Percentiles rank a stretch among this genome's conserved stretches.
Conservation (phyloP, 441 rosid genomes). For the Dalechampia spathulata region DNA sequence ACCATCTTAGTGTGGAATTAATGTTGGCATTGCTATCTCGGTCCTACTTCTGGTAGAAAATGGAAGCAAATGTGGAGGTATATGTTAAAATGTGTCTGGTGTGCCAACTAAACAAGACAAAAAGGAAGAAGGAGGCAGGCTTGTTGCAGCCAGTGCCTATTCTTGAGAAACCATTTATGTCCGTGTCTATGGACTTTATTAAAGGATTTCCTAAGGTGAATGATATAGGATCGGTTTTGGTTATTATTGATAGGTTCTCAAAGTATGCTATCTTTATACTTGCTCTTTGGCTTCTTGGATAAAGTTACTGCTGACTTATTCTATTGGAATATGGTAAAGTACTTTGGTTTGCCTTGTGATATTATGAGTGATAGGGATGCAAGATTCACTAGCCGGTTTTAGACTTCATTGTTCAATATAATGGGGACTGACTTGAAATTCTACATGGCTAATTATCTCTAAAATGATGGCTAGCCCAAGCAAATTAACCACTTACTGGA, state of each 20-base stretch:
- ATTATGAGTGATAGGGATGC: not conserved
- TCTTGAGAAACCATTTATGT: not conserved
- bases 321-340: not conserved
- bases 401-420: not conserved
- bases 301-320: not conserved
- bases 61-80: not conserved
- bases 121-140: not conserved
- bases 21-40: not conserved
- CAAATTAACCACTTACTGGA: not conserved
- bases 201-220: not conserved
- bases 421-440: not conserved
- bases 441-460: not conserved
- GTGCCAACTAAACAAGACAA: not conserved
- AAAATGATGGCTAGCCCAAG: not conserved
- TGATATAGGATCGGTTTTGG: not conserved
- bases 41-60: not conserved
- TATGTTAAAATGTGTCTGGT: conserved; percentile 3
- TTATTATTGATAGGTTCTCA: fast-evolving
- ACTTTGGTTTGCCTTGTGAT: not conserved
- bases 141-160: not conserved
- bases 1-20: not conserved
- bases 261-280: not conserved
- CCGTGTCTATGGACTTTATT: not conserved
- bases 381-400: not conserved
- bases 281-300: too few relatives aligned